phyloP scores from a whole-genome alignment of 2,329 filamentous ascomycete species.

The Zasmidium citrigriseum region DNA sequence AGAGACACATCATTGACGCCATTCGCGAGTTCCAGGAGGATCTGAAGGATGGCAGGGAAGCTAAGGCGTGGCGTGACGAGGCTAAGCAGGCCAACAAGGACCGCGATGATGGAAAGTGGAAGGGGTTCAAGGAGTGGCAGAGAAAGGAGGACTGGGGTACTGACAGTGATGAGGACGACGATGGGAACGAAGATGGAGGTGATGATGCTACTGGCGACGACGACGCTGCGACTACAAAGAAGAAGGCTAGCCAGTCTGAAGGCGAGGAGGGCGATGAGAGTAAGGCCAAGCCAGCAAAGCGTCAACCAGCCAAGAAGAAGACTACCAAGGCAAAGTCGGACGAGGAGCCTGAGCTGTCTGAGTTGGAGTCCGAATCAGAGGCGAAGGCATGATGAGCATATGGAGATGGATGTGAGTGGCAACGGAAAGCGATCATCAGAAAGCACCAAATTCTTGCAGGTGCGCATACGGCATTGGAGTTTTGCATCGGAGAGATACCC shows the following conservation, averaged over 20 bases:
- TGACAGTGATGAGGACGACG: constrained; percentile 2
- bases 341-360: no score
- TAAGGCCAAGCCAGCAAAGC: no score
- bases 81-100: constrained; percentile 56
- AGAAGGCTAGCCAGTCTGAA: background rate
- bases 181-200: constrained; percentile 6
- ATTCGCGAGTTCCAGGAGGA: constrained; percentile 59
- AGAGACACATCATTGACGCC: constrained; percentile 53
- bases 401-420: no score
- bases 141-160: constrained; percentile 59
- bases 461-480: no score
- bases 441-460: no score
- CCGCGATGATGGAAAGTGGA: constrained; percentile 56
- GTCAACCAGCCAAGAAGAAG: no score
- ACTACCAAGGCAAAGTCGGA: no score
- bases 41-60: constrained; percentile 56
- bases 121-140: constrained; percentile 56
- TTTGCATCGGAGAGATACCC: no score
- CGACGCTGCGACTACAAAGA: background rate
- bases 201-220: background rate
- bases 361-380: no score
- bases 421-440: no score
- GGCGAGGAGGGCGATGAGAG: background rate
- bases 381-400: no score
- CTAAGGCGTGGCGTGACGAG: constrained; percentile 58